Evolutionary conservation across 345 rosid genomes (phyloP).

Genomic region (Zanthoxylum bungeanum): DNA sequence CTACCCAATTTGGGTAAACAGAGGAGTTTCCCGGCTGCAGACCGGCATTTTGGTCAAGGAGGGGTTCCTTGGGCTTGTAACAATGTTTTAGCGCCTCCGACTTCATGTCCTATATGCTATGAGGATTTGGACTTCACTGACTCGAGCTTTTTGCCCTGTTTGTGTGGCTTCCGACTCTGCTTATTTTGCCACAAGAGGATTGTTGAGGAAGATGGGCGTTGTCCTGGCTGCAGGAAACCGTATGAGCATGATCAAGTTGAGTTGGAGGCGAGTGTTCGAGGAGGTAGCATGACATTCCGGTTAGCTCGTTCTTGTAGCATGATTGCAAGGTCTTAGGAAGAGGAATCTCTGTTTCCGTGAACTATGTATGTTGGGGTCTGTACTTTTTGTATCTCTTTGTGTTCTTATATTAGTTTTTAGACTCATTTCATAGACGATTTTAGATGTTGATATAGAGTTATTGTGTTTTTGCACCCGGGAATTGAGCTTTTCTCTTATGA

Average conservation of each 20-base stretch:
- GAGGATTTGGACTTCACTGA: conserved; percentile 90
- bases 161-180: conserved; percentile 86
- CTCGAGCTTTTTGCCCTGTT: conserved; percentile 76
- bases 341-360: conserved; percentile 28
- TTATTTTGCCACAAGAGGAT: conserved; percentile 96
- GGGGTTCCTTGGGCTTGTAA: conserved; percentile 41
- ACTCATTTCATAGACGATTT: conserved; percentile 29
- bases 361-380: conserved; percentile 40
- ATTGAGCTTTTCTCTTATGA: conserved; percentile 50
- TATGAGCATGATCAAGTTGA: conserved; percentile 51
- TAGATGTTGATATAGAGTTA: conserved; percentile 49
- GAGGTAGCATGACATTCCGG: conserved; percentile 54
- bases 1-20: conserved; percentile 78
- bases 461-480: conserved; percentile 47
- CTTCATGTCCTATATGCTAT: conserved; percentile 72
- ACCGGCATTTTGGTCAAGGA: conserved; percentile 41
- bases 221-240: conserved; percentile 92
- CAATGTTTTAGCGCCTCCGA: conserved; percentile 32
- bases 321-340: conserved; percentile 71
- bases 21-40: conserved; percentile 46
- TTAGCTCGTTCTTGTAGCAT: conserved; percentile 82
- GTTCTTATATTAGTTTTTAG: conserved; percentile 32
- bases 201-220: conserved; percentile 85
- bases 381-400: conserved; percentile 29
- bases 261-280: conserved; percentile 51